A percentile compares a stretch with the other conserved stretches of the same genome.
Evolutionary conservation across 225 moss, liverwort and hornwort species (phyloP).

Genomic region (Physcomitrium patens): DNA sequence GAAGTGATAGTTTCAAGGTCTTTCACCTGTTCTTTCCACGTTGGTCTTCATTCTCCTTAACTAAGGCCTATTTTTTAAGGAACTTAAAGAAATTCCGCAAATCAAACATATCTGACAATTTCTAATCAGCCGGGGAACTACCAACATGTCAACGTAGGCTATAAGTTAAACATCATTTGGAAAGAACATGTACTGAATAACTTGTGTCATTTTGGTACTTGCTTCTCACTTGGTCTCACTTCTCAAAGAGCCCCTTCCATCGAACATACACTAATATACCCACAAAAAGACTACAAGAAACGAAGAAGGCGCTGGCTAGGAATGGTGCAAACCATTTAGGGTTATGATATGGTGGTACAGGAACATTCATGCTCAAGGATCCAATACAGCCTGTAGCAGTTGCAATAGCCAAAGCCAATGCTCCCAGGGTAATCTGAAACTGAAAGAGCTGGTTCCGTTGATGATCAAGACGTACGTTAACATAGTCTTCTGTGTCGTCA

Average conservation of each 20-base stretch:
- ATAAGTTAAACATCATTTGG: too few relatives aligned
- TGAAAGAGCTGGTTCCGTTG: slow-evolving; percentile 91
- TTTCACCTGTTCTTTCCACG: too few relatives aligned
- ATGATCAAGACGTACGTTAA: slow-evolving; percentile 91
- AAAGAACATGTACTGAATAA: too few relatives aligned
- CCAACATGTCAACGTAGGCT: too few relatives aligned
- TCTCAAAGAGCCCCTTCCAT: slow-evolving; percentile 88
- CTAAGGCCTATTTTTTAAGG: too few relatives aligned
- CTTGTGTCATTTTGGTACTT: too few relatives aligned
- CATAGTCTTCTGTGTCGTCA: slow-evolving; percentile 87
- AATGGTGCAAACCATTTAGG: slow-evolving; percentile 47
- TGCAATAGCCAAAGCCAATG: slow-evolving; percentile 58
- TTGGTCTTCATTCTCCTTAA: too few relatives aligned
- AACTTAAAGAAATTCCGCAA: too few relatives aligned
- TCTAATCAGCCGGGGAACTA: too few relatives aligned
- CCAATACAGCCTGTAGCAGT: slow-evolving; percentile 52
- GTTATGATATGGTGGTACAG: slow-evolving; percentile 32
- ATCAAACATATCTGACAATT: too few relatives aligned
- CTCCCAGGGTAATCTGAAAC: slow-evolving; percentile 84
- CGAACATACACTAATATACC: slow-evolving; percentile 63
- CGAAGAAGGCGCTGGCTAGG: slow-evolving; percentile 9
- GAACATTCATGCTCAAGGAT: slow-evolving; percentile 73
- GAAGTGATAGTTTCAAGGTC: too few relatives aligned
- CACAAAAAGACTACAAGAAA: slow-evolving; percentile 41
- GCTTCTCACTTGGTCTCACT: slow-evolving; percentile 49